Conservation (phyloP, 2,329 filamentous ascomycete species). For the Cladosporium halotolerans region DNA sequence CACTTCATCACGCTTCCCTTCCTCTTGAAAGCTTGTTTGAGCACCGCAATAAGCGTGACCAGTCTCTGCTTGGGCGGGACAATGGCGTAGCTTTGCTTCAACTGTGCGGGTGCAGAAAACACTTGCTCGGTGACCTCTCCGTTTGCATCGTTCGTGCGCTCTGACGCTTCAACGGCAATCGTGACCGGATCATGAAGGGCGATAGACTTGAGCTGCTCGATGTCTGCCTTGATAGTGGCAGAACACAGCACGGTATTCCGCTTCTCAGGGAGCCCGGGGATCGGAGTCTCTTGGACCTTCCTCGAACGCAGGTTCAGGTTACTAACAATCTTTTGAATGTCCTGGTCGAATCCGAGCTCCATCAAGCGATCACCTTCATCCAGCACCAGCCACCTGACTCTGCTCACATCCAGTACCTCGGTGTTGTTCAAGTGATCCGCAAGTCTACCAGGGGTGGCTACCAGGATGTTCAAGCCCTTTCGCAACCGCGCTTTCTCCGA, state of each 20-base stretch:
- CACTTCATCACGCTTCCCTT: constrained; percentile 93
- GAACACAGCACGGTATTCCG: constrained; percentile 88
- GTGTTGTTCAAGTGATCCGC: constrained; percentile 92
- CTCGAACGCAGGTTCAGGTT: constrained; percentile 64
- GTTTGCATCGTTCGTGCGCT: constrained; percentile 39
- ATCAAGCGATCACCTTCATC: constrained; percentile 97
- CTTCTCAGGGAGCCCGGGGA: constrained; percentile 62
- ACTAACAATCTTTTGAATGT: constrained; percentile 78
- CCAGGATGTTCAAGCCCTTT: constrained; percentile 91
- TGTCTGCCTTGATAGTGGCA: constrained; percentile 96
- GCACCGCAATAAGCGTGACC: constrained; percentile 74
- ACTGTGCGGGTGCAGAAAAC: constrained; percentile 81
- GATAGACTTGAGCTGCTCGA: constrained; percentile 88
- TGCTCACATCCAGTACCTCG: constrained; percentile 77
- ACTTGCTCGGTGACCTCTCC: constrained; percentile 44
- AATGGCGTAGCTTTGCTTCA: constrained; percentile 86
- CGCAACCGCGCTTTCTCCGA: constrained; percentile 88
- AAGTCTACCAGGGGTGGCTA: constrained; percentile 86
- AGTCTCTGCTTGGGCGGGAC: constrained; percentile 84
- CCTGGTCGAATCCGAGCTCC: constrained; percentile 95
- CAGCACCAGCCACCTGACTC: constrained; percentile 85
- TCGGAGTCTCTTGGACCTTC: constrained; percentile 54
- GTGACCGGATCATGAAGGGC: constrained; percentile 89
- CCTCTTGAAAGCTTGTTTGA: constrained; percentile 82
- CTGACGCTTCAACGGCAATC: constrained; percentile 61